Percentiles rank a stretch among this genome's conserved stretches.
Evolutionary conservation across 768 basidiomycete genomes (phyloP).

Genomic region (Lactifluus rugatus): DNA sequence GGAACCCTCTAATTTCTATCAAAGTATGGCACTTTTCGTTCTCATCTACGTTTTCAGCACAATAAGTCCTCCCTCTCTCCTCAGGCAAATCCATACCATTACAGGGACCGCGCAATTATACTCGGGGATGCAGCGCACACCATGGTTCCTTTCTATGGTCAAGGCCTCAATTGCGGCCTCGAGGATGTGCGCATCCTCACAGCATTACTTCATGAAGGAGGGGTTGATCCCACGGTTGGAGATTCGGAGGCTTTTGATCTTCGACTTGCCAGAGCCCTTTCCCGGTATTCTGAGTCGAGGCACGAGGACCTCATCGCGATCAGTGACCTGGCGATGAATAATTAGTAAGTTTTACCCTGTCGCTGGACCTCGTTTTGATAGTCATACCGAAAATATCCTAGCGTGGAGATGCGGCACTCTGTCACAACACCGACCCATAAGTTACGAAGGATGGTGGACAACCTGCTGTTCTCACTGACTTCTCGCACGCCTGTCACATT

Average conservation of each 20-base stretch:
- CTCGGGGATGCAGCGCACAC: constrained; percentile 94
- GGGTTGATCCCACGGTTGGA: constrained; percentile 41
- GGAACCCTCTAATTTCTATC: constrained; percentile 84
- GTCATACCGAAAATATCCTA: constrained; percentile 28
- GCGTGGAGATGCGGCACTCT: constrained; percentile 89
- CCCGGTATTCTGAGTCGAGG: constrained; percentile 70
- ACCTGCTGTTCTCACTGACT: constrained; percentile 55
- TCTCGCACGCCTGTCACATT: constrained; percentile 39
- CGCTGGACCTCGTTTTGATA: constrained; percentile 8
- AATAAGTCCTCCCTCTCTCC: background rate
- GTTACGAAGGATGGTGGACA: constrained; percentile 72
- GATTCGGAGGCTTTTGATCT: constrained; percentile 37
- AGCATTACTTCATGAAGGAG: constrained; percentile 60
- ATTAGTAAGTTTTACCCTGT: constrained; percentile 65
- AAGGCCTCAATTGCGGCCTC: constrained; percentile 95
- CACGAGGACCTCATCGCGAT: constrained; percentile 88
- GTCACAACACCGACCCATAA: constrained; percentile 76
- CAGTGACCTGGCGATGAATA: constrained; percentile 86
- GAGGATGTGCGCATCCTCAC: constrained; percentile 92
- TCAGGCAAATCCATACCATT: constrained; percentile 83
- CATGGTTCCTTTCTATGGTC: constrained; percentile 98
- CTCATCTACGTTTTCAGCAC: background rate
- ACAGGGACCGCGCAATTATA: constrained; percentile 77
- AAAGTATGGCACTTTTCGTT: constrained; percentile 50
- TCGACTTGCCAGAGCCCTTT: constrained; percentile 55